Percentiles rank a stretch among this genome's conserved stretches.
Conservation (phyloP, 495 filamentous ascomycete genomes). For the Paragyromitra xinjiangensis region DNA sequence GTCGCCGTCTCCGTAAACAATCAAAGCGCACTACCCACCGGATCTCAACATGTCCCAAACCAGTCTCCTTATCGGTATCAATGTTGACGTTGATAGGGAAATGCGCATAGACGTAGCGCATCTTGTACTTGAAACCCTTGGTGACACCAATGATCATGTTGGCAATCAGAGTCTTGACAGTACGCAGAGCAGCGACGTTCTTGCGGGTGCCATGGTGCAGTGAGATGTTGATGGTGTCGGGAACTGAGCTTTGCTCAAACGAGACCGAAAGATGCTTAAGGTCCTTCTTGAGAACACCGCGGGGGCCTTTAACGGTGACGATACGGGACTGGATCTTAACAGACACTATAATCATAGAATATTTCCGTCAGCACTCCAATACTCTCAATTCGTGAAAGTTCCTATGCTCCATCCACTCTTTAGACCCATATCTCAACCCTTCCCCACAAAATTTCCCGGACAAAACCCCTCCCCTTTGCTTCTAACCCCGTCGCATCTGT, state of each 20-base stretch:
- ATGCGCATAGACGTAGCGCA: slow-evolving; percentile 99
- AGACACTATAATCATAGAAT: slow-evolving; percentile 74
- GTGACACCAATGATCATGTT: slow-evolving; percentile 98
- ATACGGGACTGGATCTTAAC: slow-evolving; percentile 92
- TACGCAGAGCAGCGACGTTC: slow-evolving; percentile 95
- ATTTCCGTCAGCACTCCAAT: slow-evolving; percentile 59
- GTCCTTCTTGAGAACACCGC: slow-evolving; percentile 95
- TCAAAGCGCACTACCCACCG: slow-evolving; percentile 69
- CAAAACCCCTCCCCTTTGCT: neutral
- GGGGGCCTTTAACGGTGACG: slow-evolving; percentile 95
- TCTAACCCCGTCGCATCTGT: neutral
- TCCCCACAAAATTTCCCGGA: neutral
- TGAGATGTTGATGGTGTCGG: slow-evolving; percentile 85
- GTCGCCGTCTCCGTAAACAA: neutral
- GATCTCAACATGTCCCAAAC: slow-evolving; percentile 90
- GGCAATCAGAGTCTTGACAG: slow-evolving; percentile 95
- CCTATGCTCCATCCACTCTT: slow-evolving; percentile 24
- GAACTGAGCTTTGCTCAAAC: slow-evolving; percentile 71
- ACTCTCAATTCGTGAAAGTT: slow-evolving; percentile 43
- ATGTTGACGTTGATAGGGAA: slow-evolving; percentile 99
- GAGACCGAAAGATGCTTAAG: slow-evolving; percentile 94
- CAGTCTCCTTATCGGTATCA: slow-evolving; percentile 93
- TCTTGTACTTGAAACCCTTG: slow-evolving; percentile 99
- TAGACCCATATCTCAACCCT: slow-evolving; percentile 4
- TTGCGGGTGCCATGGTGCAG: slow-evolving; percentile 97